These are phyloP conservation scores for Endogone sp. DNA, from an alignment of 192 early-diverging fungal genomes.

Conservation along the genomic window DNA sequence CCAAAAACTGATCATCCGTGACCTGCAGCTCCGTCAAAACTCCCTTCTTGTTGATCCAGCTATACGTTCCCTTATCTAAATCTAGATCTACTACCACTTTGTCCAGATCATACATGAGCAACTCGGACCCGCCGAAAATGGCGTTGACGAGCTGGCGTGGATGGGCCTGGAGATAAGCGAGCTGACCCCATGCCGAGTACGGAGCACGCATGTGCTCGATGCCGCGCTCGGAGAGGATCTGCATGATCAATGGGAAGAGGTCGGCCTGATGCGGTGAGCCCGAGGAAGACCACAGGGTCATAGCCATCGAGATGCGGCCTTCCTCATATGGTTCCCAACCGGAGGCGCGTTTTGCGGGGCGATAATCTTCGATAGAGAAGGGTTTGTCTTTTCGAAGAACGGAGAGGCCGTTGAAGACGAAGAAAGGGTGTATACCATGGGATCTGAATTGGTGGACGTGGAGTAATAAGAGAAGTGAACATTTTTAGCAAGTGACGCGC, in stretches of 20 bases:
- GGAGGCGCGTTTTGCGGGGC: slow-evolving; percentile 51
- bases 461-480: background rate
- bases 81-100: slow-evolving; percentile 64
- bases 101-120: slow-evolving; percentile 75
- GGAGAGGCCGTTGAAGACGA: slow-evolving; percentile 73
- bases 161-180: slow-evolving; percentile 69
- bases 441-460: slow-evolving; percentile 39
- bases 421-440: slow-evolving; percentile 66
- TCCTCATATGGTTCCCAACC: slow-evolving; percentile 71
- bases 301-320: slow-evolving; percentile 53
- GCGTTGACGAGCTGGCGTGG: slow-evolving; percentile 67
- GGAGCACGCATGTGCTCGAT: slow-evolving; percentile 77
- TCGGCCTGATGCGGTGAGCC: slow-evolving; percentile 57
- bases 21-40: slow-evolving; percentile 57
- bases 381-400: slow-evolving; percentile 69
- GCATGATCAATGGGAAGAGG: slow-evolving; percentile 60
- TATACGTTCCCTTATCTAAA: slow-evolving; percentile 60
- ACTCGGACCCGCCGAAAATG: slow-evolving; percentile 65
- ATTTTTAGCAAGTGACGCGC: background rate
- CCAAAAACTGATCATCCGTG: slow-evolving; percentile 66
- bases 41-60: slow-evolving; percentile 57
- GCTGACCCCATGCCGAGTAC: slow-evolving; percentile 76
- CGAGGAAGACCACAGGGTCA: slow-evolving; percentile 49
- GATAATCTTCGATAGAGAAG: slow-evolving; percentile 58
- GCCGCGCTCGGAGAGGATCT: slow-evolving; percentile 59